phyloP scores from a whole-genome alignment of 1,284 basidiomycete genomes.

The Blastosporella zonata region DNA sequence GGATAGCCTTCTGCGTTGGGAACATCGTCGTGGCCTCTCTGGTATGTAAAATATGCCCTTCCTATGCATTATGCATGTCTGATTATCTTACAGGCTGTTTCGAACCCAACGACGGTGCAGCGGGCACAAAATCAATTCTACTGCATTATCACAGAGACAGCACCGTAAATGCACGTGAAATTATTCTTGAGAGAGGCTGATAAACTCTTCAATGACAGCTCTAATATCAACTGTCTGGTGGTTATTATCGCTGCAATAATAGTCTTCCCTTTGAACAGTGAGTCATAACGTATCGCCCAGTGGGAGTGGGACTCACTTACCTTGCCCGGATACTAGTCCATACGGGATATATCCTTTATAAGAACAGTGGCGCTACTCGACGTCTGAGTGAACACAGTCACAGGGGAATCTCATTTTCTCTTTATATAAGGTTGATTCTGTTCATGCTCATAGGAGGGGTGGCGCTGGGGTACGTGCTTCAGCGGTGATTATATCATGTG shows the following conservation, averaged over 20 bases:
- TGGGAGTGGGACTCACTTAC: too few relatives aligned
- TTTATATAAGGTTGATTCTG: slow-evolving; percentile 2
- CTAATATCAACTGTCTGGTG: not conserved
- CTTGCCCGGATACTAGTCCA: slow-evolving; percentile 1
- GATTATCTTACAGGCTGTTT: too few relatives aligned
- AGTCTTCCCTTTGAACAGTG: not conserved
- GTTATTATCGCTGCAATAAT: not conserved
- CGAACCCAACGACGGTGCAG: too few relatives aligned
- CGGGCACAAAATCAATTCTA: too few relatives aligned
- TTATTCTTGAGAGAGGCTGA: too few relatives aligned
- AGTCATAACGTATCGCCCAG: too few relatives aligned
- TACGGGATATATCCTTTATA: not conserved
- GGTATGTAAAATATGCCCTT: too few relatives aligned
- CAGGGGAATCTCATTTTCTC: not conserved
- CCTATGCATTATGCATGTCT: not conserved
- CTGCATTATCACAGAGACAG: not conserved
- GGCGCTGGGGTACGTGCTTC: slow-evolving; percentile 1
- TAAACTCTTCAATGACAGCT: too few relatives aligned
- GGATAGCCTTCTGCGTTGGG: too few relatives aligned
- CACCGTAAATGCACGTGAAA: too few relatives aligned
- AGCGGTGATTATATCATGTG: too few relatives aligned
- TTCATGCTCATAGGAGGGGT: not conserved
- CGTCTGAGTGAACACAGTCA: not conserved
- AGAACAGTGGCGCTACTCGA: slow-evolving; percentile 3
- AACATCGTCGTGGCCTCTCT: too few relatives aligned